Evolutionary conservation across 2,329 filamentous ascomycete genomes (phyloP), one percentile per base, ranked within the genome.

Genomic region (Myriosclerotinia scirpicola): DNA sequence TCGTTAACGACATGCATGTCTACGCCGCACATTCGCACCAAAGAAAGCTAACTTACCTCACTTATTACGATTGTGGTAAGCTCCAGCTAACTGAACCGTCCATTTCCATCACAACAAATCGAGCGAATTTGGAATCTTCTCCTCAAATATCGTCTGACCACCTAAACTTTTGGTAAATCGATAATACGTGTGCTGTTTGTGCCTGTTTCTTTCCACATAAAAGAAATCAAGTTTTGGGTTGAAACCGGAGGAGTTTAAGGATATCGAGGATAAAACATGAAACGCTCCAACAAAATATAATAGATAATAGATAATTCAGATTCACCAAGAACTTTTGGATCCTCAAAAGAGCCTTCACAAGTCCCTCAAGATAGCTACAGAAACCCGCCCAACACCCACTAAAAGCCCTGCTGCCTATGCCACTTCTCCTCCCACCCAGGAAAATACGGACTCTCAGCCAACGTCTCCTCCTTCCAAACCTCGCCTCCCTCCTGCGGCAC

Each of bases 371-470:
- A 15, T 11, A 38, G 20, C 20, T 7, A 11, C 30, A 2, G 12
- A 11, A 48, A 6, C 22, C 12, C 4, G 20, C 17, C n/a, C 11
- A 26, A 40, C 15, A 15, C 6, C 14, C 40, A 12, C 42, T 72
- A 75, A 73, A 85, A 90, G 0, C 87, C 87, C 73, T 90, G 87
- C 75, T 85, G 80, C 3, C 79, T 76, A 75, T 83, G 82, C 90
- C 90, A 93, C 76, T 90, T 92, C 75, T 85, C 84, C 78, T 89
- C 83, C 92, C 92, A 96, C 0, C 87, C 87, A 0, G 84, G 85
- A 76, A 89, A 96, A 77, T 86, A 94, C 1, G 92, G 92, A 71
- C 84, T 87, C 70, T 95, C 90, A 14, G 88, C 85, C 67, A 96
- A 76, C 0, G 92, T 96, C 62, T 80, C 79, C 2, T 85, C 83